Base-by-base conservation (phyloP, 805 yeast species). In the Ogataea polymorpha region DNA sequence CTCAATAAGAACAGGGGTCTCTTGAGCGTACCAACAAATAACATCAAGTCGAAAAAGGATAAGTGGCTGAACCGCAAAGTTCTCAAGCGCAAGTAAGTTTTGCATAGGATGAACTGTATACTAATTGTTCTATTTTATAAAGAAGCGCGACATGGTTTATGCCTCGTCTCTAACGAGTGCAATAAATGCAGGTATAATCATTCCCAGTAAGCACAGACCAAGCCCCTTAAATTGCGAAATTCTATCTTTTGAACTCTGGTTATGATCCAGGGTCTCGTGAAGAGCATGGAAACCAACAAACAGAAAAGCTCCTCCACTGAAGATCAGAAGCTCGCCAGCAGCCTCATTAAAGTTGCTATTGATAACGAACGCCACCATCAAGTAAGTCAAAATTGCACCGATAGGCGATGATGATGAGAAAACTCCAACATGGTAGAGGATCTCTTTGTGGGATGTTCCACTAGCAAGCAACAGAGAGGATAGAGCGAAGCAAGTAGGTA, bases 401-500 rank as follows among this genome's bases (percentile, higher is more conserved):
- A 77, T 34, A 1, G 91, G 88, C 0, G 87, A 80, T n/a, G 77
- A 65, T 4, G 69, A 45, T 1, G 89, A 66, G 54, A 85, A 85
- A 3, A 71, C 53, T 4, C 66, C 54, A 23, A 84, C 50, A 51
- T 82, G 83, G 18, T 71, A 57, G 37, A 68, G 49, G 16, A 77
- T 64, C 18, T 61, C 48, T 16, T 50, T 35, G 24, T 52, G 42
- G 23, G 66, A 34, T 2, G 48, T 18, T 2, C 71, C 43, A 4
- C 69, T 67, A 25, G 65, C 62, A 9, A 75, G 51, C 23, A 85
- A 65, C 12, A 82, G 67, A 1, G 86, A 70, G 4, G 76, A 59
- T 30, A 85, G 67, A 29, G 89, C 83, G 57, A 85, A 80, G 5
- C 87, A 71, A 0, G 91, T 82, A 0, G 93, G 93, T 5, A 84